phyloP scores from a whole-genome alignment of 192 early-diverging fungal species.

The Allomyces arbusculus region DNA sequence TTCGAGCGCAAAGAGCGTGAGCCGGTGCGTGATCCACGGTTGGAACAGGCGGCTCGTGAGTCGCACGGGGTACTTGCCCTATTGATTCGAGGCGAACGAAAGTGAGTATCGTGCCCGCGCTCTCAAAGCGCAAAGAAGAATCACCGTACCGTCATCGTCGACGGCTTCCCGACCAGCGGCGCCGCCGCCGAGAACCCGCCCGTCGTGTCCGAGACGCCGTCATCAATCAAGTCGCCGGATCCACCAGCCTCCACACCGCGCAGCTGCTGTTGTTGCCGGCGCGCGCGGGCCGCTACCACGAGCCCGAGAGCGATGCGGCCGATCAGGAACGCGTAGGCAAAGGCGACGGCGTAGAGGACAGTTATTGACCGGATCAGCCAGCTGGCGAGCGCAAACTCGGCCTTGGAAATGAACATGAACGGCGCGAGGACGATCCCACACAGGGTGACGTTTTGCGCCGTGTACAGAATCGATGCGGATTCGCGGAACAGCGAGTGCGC shows the following conservation, averaged over 20 bases:
- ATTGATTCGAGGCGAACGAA: no score
- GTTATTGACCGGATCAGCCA: not conserved
- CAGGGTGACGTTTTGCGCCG: not conserved
- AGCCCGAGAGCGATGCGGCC: not conserved
- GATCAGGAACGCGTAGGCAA: not conserved
- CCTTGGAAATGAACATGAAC: not conserved
- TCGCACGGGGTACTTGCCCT: not conserved
- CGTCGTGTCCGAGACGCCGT: not conserved
- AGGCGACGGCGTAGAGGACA: not conserved
- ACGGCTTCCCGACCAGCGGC: not conserved
- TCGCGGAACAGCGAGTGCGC: not conserved
- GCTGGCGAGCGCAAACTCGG: not conserved
- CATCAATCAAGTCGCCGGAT: no score
- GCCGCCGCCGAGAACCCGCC: not conserved
- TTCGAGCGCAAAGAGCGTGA: not conserved
- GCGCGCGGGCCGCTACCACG: not conserved
- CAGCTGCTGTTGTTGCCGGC: no score
- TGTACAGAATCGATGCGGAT: not conserved
- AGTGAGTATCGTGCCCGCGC: no score
- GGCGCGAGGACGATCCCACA: not conserved
- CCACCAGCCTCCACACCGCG: no score
- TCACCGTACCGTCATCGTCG: not conserved
- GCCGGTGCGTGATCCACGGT: not conserved
- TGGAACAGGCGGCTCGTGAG: not conserved
- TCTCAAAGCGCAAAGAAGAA: no score